Evolutionary conservation across 129 eudicot species (phyloP), one percentile per base, ranked within the genome.

Genomic region (Artemisia tridentata): DNA sequence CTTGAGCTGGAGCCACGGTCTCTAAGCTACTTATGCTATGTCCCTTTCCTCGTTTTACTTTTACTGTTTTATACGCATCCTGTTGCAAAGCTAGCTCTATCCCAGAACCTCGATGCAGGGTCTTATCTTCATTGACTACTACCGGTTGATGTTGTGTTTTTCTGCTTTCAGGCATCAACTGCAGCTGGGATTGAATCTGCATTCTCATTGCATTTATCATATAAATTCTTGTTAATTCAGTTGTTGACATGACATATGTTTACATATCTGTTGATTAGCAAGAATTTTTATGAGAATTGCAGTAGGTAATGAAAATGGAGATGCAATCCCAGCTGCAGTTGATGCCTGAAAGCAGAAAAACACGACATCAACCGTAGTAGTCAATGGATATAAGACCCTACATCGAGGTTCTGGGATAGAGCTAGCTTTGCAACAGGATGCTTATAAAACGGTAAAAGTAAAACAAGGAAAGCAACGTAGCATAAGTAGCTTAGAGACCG

Each of bases 1-100:
- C 96, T 73, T 71, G 74, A 72, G 34, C 47, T 52, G 63, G 25
- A 76, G 81, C 55, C 41, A 47, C 71, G 31, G 47, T 19, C 55
- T 61, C 82, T 48, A 75, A 48, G 73, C 81, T 77, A 23, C 66
- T 73, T 41, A 65, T 55, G 16, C 59, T 71, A 58, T 75, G 86
- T 27, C 78, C 63, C 64, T 67, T 74, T 53, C 78, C 91, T 77
- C 75, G 68, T 76, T 63, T 75, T 64, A 80, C 92, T 80, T 82
- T 75, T 63, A 73, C 80, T 2, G 55, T 31, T 69, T 79, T 29
- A 50, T 8, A 67, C 62, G 17, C 71, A 25, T 78, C 72, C 31
- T 53, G 79, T 68, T 67, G 77, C 58, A 67, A 68, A 16, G 73
- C 19, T 45, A 79, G 78, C 59, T 65, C 80, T 73, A 16, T 71